Evolutionary conservation across 2,329 filamentous ascomycete species (phyloP).

Genomic region (Colletotrichum horii): DNA sequence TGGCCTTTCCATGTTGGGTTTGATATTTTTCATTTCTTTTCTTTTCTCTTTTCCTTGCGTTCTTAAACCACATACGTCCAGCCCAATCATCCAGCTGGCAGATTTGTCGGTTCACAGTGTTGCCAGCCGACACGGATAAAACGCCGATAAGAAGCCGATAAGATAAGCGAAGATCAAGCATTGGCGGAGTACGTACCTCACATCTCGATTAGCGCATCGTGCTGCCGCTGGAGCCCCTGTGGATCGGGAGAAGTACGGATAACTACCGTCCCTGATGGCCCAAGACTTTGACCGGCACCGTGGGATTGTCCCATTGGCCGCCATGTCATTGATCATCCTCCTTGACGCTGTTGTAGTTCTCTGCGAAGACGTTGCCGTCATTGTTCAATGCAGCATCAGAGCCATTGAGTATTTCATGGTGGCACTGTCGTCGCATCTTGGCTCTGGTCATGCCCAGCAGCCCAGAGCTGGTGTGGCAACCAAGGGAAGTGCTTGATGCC

Average conservation of each 20-base stretch:
- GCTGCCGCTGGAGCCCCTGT: too few relatives aligned
- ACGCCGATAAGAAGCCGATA: not conserved
- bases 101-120: not conserved
- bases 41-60: not conserved
- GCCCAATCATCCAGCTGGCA: not conserved
- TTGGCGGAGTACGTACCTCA: too few relatives aligned
- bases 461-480: too few relatives aligned
- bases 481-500: too few relatives aligned
- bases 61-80: not conserved
- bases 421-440: not conserved
- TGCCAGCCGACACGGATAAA: not conserved
- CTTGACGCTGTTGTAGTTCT: not conserved
- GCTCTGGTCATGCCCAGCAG: not conserved
- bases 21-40: not conserved
- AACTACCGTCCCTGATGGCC: too few relatives aligned
- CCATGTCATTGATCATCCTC: not conserved
- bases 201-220: too few relatives aligned
- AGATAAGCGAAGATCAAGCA: not conserved
- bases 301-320: not conserved
- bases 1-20: not conserved
- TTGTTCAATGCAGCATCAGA: not conserved
- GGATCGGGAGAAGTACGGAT: too few relatives aligned
- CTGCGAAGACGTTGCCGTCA: too few relatives aligned
- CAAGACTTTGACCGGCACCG: too few relatives aligned
- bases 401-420: not conserved